Conservation (phyloP, 441 rosid genomes). For the Mallotus japonicus region DNA sequence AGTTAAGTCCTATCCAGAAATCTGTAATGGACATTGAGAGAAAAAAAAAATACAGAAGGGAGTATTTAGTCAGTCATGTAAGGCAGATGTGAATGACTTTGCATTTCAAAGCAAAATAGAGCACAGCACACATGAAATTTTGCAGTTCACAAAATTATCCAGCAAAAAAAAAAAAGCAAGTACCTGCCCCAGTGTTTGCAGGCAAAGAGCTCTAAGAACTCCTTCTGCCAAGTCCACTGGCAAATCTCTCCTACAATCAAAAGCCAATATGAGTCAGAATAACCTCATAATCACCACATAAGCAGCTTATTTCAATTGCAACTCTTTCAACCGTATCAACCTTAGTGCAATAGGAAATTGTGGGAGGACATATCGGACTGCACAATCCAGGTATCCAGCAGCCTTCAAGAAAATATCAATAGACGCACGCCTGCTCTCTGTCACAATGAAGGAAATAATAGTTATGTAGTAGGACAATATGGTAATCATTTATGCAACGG, state of each 20-base stretch:
- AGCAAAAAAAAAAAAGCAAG: conserved; percentile 15
- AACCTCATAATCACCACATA: conserved; percentile 12
- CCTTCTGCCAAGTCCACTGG: conserved; percentile 96
- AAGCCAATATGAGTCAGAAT: conserved; percentile 16
- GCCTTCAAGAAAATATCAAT: conserved; percentile 95
- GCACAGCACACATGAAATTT: not conserved
- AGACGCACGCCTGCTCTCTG: conserved; percentile 88
- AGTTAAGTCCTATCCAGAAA: too few species aligned
- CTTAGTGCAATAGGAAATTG: conserved; percentile 73
- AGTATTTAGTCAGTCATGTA: too few species aligned
- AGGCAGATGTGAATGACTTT: not conserved
- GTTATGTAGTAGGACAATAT: conserved; percentile 15
- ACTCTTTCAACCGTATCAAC: conserved; percentile 38
- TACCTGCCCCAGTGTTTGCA: conserved; percentile 99
- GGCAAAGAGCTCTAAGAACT: conserved; percentile 82
- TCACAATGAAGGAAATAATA: conserved; percentile 21
- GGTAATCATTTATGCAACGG: not conserved
- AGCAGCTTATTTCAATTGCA: conserved; percentile 7
- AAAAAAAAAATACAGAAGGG: too few species aligned
- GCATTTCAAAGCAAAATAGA: not conserved
- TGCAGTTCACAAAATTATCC: not conserved
- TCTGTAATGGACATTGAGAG: too few species aligned
- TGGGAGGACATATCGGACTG: conserved; percentile 84
- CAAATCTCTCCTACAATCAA: conserved; percentile 66
- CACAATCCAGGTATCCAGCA: conserved; percentile 94